phyloP scores from a whole-genome alignment of 257 asterid genomes.

The Nicotiana knightiana region DNA sequence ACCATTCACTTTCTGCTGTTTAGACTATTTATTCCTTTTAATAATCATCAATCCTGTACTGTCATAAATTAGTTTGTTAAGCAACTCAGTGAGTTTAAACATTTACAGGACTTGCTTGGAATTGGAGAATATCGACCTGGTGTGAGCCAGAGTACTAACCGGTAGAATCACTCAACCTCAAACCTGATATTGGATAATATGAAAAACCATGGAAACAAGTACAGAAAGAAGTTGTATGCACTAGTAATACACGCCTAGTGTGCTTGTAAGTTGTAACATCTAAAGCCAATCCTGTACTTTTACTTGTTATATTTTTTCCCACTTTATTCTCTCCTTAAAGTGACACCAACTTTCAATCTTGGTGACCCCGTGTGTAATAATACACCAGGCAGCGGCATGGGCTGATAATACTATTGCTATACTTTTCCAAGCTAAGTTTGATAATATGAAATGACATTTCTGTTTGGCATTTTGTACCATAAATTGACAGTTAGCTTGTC shows the following conservation, averaged over 20 bases:
- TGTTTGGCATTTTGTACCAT: not conserved
- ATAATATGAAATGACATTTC: not conserved
- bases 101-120: constrained; percentile 90
- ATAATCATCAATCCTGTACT: not conserved
- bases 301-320: not conserved
- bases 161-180: constrained; percentile 9
- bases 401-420: not conserved
- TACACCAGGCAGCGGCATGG: not conserved
- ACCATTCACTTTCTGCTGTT: not conserved
- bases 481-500: not conserved
- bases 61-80: not conserved
- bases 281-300: not conserved
- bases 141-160: constrained; percentile 32
- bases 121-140: constrained; percentile 90
- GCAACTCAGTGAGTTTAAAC: constrained; percentile 10
- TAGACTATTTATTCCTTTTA: not conserved
- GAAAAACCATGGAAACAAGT: not conserved
- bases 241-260: not conserved
- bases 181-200: not conserved
- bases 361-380: not conserved
- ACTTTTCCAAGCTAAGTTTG: not conserved
- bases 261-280: not conserved
- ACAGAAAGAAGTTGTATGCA: not conserved
- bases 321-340: not conserved
- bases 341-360: not conserved